Conservation (phyloP, 306 rosid genomes). For the Astragalus membranaceus region DNA sequence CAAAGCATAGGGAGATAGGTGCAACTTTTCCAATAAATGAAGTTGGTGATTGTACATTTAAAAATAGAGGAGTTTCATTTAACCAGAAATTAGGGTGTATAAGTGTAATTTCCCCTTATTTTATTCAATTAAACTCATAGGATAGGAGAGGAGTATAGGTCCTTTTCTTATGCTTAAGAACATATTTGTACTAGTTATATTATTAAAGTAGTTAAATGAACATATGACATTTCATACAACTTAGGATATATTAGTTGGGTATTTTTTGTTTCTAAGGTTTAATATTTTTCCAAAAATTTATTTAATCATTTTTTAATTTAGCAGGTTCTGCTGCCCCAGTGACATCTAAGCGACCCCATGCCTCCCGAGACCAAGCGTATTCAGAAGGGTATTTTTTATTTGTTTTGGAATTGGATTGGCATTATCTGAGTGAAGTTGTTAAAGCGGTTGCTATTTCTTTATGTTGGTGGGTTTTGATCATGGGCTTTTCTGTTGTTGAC, state of each 20-base stretch:
- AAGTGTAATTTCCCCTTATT: too few relatives aligned
- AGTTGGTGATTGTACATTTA: too few relatives aligned
- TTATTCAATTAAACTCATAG: too few relatives aligned
- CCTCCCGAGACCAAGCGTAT: constrained; percentile 41
- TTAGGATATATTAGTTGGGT: neutral
- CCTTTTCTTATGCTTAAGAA: too few relatives aligned
- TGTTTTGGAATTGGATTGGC: constrained; percentile 7
- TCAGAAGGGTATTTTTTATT: constrained; percentile 54
- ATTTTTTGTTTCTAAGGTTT: neutral
- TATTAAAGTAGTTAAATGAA: neutral
- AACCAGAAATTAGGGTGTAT: too few relatives aligned
- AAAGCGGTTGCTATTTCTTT: neutral
- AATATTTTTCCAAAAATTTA: neutral
- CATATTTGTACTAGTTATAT: neutral
- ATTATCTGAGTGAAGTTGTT: constrained; percentile 8
- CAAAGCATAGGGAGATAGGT: too few relatives aligned
- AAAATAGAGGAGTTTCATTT: too few relatives aligned
- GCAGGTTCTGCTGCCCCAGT: constrained; percentile 43
- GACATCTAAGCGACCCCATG: constrained; percentile 39
- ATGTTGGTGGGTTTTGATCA: neutral
- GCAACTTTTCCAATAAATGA: too few relatives aligned
- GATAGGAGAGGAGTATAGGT: too few relatives aligned
- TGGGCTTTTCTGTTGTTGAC: constrained; percentile 12
- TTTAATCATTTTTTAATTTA: neutral
- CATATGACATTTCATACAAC: neutral